Base-by-base conservation (phyloP, 2,329 filamentous ascomycete species). In the Mycosphaerella sp. region DNA sequence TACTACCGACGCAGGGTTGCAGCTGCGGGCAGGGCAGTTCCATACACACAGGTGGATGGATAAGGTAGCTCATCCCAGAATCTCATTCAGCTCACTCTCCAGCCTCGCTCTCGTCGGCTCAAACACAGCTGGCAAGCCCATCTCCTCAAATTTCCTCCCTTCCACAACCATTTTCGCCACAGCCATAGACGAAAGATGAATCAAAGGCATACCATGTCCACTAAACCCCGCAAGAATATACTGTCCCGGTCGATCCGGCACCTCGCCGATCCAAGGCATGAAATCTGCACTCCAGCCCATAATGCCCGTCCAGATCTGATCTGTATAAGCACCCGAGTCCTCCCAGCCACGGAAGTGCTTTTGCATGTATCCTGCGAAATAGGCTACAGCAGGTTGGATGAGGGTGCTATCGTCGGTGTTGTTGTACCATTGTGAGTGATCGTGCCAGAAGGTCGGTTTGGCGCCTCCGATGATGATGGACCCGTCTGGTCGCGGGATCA, bases 181-280 rank as follows among this genome's bases (percentile, higher is more conserved):
- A 12, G 44, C 44, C 25, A 41, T 27, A 18, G 35, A 28, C 13
- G 35, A 41, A 13, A 48, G 13, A 48, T 48, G 25, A 9, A 48
- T 48, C 21, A 48, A 59, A 0, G 73, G 70, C 75, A 79, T 79
- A 0, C 76, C 77, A 49, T 78, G 75, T 0, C 77, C 76, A 27
- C 70, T 73, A 53, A 78, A 79, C 0, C 76, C 76, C 0, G 71
- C 74, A 17, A 74, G 61, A n/a, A 79, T 64, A 41, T 69, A 74
- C 54, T 74, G 69, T 5, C 66, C 68, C 2, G 64, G 49, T 41
- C 66, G 67, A 0, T 62, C 68, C 0, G 75, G 75, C 0, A 79
- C 64, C 0, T 58, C 55, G 0, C 75, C 75, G 1, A 79, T 61
- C n/a, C 72, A 69, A 0, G 76, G 75, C 34, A 53, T 52, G 18